Evolutionary conservation across 306 rosid species (phyloP).

Genomic region (Begonia loranthoides): DNA sequence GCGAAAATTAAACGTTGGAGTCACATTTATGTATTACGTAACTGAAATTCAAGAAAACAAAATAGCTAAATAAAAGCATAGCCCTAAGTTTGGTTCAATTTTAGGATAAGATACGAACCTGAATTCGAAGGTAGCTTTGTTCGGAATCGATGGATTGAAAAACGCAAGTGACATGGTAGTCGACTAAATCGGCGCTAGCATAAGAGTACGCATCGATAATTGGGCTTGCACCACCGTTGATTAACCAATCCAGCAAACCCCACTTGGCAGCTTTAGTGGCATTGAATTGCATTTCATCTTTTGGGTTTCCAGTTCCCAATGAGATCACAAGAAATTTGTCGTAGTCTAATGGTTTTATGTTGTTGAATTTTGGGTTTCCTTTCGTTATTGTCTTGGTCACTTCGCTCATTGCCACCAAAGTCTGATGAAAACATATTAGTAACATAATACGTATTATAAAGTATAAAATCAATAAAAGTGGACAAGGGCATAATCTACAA

Average conservation of each 20-base stretch:
- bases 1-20: neutral
- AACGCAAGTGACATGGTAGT: conserved; percentile 13
- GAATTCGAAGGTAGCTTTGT: conserved; percentile 29
- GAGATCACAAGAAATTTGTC: conserved; percentile 31
- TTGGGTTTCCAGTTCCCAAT: conserved; percentile 34
- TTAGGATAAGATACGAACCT: conserved; percentile 6
- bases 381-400: conserved; percentile 21
- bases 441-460: too few species aligned
- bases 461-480: neutral
- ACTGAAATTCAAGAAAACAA: neutral
- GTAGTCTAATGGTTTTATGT: conserved; percentile 14
- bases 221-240: conserved; percentile 21
- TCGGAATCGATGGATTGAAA: conserved; percentile 15
- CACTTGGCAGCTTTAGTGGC: conserved; percentile 22
- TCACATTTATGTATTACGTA: neutral
- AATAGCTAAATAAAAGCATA: neutral
- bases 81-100: neutral
- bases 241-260: conserved; percentile 28
- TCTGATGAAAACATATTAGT: conserved; percentile 12
- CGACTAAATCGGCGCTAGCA: conserved; percentile 16
- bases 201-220: conserved; percentile 12
- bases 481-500: too few species aligned
- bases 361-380: conserved; percentile 11
- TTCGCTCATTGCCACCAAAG: conserved; percentile 43
- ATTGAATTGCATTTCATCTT: conserved; percentile 11